phyloP scores from a whole-genome alignment of 192 early-diverging fungal species.

The Funneliformis geosporum region DNA sequence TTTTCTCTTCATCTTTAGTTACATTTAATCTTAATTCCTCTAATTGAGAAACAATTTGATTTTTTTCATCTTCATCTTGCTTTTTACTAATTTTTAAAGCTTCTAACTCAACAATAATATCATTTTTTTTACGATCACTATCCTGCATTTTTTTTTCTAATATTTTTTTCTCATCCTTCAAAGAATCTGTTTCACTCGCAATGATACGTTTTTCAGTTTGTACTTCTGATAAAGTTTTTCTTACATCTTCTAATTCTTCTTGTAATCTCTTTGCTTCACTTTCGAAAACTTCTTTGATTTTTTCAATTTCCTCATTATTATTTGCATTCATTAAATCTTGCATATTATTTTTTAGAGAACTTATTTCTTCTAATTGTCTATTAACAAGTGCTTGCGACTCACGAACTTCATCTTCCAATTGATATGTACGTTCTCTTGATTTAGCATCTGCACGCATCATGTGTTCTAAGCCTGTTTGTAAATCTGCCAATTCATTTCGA shows the following conservation, averaged over 20 bases:
- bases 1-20: not conserved
- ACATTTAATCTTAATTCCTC: constrained; percentile 21
- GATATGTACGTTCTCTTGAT: constrained; percentile 27
- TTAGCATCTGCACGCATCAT: constrained; percentile 31
- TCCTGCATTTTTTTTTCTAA: constrained; percentile 31
- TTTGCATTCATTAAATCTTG: constrained; percentile 49
- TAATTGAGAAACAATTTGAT: not conserved
- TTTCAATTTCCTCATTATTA: constrained; percentile 51
- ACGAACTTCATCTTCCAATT: constrained; percentile 37
- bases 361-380: constrained; percentile 47
- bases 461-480: constrained; percentile 25
- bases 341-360: constrained; percentile 49
- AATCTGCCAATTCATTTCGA: constrained; percentile 24
- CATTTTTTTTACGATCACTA: not conserved
- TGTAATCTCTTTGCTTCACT: constrained; percentile 50
- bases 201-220: constrained; percentile 25
- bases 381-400: constrained; percentile 34
- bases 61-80: constrained; percentile 13
- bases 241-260: constrained; percentile 36
- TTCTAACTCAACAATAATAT: not conserved
- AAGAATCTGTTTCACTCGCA: constrained; percentile 13
- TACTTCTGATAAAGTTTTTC: constrained; percentile 30
- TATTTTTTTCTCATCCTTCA: constrained; percentile 3
- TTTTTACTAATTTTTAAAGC: not conserved
- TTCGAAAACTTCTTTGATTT: constrained; percentile 53